Base-by-base conservation (phyloP, 805 yeast genomes). In the Metschnikowia proteae region DNA sequence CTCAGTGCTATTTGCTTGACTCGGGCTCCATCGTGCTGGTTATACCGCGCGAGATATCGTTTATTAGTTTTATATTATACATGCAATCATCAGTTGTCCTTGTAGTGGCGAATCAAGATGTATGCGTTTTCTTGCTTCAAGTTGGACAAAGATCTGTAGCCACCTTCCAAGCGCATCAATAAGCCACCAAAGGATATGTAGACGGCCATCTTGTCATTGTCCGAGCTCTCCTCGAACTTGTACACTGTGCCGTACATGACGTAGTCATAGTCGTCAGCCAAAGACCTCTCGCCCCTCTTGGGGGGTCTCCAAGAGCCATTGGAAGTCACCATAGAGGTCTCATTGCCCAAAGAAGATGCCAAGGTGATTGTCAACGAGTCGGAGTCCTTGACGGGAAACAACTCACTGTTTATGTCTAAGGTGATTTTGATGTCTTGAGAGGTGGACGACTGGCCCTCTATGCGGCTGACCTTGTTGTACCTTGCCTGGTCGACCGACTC, bases 161-260 rank as follows among this genome's bases (percentile, higher is more conserved):
- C 88, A 59, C 99, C 99, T 71, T 94, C 98, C 55, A 94, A 75
- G 62, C 97, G 86, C 82, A 92, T 79, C 59, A 94, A 76, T 60
- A 94, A 78, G 4, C 99, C 99, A 48, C 99, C 99, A 66, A 91
- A 94, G 3, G 98, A 92, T 49, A 89, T 88, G 65, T 89, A 94
- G 25, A 92, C 96, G 22, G 95, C 84, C 69, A 89, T 86, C 56
- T 74, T 74, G 61, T 83, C 88, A 55, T 80, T 80, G 38, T 76
- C 74, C 35, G 67, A 63, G 53, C 84, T 81, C 71, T 94, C 99
- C 66, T 92, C 97, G 64, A 94, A 94, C 67, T 92, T 91, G 76
- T 94, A 94, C 40, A 94, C 96, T 5, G 96, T 90, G 47, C 99
- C 99, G 66, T 91, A 83, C 98, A 94, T 92, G 56, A 94, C 98